Conservation (phyloP, 768 basidiomycete species). For the Auriculariales sp. region DNA sequence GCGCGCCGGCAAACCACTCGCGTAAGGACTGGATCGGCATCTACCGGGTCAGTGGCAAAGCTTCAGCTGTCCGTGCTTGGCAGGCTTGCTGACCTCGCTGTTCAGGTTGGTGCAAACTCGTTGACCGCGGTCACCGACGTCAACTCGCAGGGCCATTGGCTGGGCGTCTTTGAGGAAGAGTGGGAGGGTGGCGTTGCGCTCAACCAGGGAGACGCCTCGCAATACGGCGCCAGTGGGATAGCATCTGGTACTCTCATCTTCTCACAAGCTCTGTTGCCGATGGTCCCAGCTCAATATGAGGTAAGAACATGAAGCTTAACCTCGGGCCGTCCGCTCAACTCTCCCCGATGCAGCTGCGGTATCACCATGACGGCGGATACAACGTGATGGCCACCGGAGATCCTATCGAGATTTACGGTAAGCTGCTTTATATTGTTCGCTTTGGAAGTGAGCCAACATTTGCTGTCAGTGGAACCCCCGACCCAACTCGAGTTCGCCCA, state of each 20-base stretch:
- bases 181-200: slow-evolving; percentile 81
- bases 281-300: slow-evolving; percentile 80
- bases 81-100: neutral
- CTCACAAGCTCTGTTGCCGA: slow-evolving; percentile 66
- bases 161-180: slow-evolving; percentile 79
- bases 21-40: slow-evolving; percentile 94
- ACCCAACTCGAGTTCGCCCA: slow-evolving; percentile 43
- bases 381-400: slow-evolving; percentile 82
- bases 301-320: slow-evolving; percentile 21
- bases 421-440: slow-evolving; percentile 14
- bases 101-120: slow-evolving; percentile 75
- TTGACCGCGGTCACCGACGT: slow-evolving; percentile 71
- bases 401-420: slow-evolving; percentile 82
- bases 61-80: slow-evolving; percentile 1
- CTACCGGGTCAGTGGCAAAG: slow-evolving; percentile 41
- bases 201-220: slow-evolving; percentile 25
- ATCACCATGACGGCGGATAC: slow-evolving; percentile 95
- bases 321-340: neutral
- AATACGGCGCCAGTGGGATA: slow-evolving; percentile 15
- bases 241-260: slow-evolving; percentile 53
- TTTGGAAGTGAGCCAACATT: slow-evolving; percentile 4
- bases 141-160: slow-evolving; percentile 82
- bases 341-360: slow-evolving; percentile 41
- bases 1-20: slow-evolving; percentile 74
- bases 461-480: slow-evolving; percentile 51